Conservation (phyloP, 352 stramenopile genomes). For the Globisporangium recalcitrans region DNA sequence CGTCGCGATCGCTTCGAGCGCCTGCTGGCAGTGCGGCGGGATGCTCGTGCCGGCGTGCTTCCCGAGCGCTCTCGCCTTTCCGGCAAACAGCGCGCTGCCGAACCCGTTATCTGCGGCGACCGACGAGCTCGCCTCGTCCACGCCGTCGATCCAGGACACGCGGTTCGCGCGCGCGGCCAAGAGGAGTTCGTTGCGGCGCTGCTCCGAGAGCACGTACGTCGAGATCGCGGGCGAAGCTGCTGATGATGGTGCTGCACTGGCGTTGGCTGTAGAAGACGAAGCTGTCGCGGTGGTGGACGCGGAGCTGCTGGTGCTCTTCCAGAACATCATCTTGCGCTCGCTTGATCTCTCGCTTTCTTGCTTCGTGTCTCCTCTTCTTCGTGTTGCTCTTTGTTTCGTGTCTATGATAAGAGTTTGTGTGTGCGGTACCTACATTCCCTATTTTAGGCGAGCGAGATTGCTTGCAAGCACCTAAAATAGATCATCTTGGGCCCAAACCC, state of each 20-base stretch:
- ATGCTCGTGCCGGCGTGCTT: slow-evolving; percentile 10
- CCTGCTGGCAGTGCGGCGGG: slow-evolving; percentile 31
- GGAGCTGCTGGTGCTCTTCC: slow-evolving; percentile 21
- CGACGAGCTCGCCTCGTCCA: slow-evolving; percentile 15
- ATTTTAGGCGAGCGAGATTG: no score
- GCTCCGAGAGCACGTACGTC: slow-evolving; percentile 57
- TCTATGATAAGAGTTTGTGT: no score
- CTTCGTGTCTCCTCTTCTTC: neutral
- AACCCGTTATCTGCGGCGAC: slow-evolving; percentile 1
- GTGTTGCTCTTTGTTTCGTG: neutral
- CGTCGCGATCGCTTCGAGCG: slow-evolving; percentile 35
- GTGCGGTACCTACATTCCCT: no score
- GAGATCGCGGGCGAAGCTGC: neutral
- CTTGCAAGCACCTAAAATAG: no score
- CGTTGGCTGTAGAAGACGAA: slow-evolving; percentile 5
- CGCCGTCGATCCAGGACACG: slow-evolving; percentile 67
- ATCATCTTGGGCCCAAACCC: no score
- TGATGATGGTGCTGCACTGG: neutral
- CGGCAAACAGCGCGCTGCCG: neutral
- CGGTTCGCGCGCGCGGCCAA: slow-evolving; percentile 59
- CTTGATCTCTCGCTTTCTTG: neutral
- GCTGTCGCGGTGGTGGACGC: slow-evolving; percentile 8
- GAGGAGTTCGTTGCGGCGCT: slow-evolving; percentile 69
- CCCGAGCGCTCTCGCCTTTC: neutral
- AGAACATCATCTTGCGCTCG: slow-evolving; percentile 33